These are phyloP conservation scores for Eucalyptus erythrocorys DNA, from an alignment of 345 rosid genomes.

Conservation along the genomic window DNA sequence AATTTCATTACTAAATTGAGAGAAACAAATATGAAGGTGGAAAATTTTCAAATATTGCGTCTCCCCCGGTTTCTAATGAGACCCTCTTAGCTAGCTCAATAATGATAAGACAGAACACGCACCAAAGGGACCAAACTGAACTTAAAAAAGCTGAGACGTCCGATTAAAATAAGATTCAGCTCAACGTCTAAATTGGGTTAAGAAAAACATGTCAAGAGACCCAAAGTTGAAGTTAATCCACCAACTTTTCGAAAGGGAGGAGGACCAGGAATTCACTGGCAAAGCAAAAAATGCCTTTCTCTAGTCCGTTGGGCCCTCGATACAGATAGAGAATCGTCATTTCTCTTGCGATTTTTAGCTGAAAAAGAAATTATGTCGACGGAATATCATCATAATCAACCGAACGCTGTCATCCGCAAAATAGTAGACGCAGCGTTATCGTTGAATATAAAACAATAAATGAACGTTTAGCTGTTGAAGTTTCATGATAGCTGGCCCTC, in stretches of 20 bases:
- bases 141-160: neutral
- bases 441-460: neutral
- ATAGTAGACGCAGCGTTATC: neutral
- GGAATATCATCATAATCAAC: neutral
- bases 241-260: neutral
- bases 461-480: neutral
- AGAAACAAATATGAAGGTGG: neutral
- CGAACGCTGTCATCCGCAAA: neutral
- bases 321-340: neutral
- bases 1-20: neutral
- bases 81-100: neutral
- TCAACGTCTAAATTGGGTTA: neutral
- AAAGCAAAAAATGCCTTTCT: neutral
- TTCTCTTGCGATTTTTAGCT: neutral
- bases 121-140: neutral
- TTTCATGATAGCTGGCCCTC: neutral
- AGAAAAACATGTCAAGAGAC: neutral
- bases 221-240: neutral
- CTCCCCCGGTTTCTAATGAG: neutral
- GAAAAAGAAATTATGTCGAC: neutral
- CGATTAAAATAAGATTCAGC: neutral
- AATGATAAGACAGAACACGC: neutral
- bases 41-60: neutral
- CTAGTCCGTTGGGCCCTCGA: neutral
- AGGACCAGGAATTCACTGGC: neutral